A percentile compares a stretch with the other conserved stretches of the same genome.
phyloP scores from a whole-genome alignment of 306 rosid species.

The Vigna hirtella region DNA sequence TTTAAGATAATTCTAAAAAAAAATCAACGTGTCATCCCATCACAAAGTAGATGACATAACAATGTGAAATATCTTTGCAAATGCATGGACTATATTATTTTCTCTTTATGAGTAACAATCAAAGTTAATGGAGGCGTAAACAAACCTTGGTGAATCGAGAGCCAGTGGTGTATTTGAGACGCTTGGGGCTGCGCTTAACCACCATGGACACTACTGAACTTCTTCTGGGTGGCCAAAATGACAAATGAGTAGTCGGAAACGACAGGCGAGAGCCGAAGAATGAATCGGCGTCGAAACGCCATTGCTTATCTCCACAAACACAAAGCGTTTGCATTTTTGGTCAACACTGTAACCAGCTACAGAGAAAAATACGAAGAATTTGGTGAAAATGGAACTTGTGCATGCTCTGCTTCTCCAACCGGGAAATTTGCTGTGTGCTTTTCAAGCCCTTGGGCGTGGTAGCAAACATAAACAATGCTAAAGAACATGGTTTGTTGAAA shows the following conservation, averaged over 20 bases:
- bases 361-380: constrained; percentile 1
- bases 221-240: constrained; percentile 32
- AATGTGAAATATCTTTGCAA: background rate
- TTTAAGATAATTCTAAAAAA: background rate
- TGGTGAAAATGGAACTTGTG: background rate
- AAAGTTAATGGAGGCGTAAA: background rate
- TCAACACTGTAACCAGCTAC: background rate
- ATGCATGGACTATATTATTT: background rate
- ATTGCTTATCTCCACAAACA: constrained; percentile 36
- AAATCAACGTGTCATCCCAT: background rate
- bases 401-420: background rate
- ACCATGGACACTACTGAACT: constrained; percentile 56
- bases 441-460: background rate
- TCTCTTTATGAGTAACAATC: background rate
- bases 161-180: constrained; percentile 73
- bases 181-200: constrained; percentile 90
- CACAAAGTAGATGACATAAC: too few relatives aligned
- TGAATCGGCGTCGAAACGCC: constrained; percentile 44
- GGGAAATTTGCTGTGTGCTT: background rate
- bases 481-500: background rate
- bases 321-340: constrained; percentile 44
- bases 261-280: constrained; percentile 39
- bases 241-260: constrained; percentile 34
- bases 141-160: constrained; percentile 86
- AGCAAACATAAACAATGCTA: background rate